phyloP scores from a whole-genome alignment of 108 stramenopile species.

The Nitzschia sp. region DNA sequence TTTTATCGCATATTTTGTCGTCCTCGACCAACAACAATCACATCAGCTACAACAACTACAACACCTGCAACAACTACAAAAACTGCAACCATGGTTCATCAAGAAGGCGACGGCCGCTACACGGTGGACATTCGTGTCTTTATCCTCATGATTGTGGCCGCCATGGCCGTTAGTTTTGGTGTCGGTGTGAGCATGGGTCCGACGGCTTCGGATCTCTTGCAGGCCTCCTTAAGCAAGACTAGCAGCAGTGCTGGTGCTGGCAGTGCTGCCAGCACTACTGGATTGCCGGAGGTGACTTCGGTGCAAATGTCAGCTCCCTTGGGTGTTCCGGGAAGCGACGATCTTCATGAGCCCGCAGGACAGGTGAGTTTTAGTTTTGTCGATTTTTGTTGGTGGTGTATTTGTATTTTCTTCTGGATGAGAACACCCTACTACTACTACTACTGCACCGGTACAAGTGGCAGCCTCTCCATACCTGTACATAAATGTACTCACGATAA shows the following conservation, averaged over 20 bases:
- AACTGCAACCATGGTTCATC: too few species aligned
- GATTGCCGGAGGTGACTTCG: constrained; percentile 19
- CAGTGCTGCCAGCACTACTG: not conserved
- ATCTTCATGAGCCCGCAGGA: constrained; percentile 41
- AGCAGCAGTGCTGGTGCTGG: not conserved
- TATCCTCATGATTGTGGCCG: constrained; percentile 58
- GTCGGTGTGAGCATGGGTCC: constrained; percentile 71
- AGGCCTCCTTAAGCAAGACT: constrained; percentile 21
- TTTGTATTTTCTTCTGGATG: not conserved
- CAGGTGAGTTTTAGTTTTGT: constrained; percentile 34
- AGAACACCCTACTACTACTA: not conserved
- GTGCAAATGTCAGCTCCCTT: constrained; percentile 5
- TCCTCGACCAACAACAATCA: too few species aligned
- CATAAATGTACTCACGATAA: too few species aligned
- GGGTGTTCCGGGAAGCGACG: constrained; percentile 5
- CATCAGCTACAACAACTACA: too few species aligned
- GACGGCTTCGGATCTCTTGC: constrained; percentile 31
- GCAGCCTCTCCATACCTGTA: too few species aligned
- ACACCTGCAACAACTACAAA: too few species aligned
- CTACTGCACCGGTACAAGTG: not conserved
- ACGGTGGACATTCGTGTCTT: constrained; percentile 79
- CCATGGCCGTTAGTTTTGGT: constrained; percentile 71
- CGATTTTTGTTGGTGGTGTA: not conserved
- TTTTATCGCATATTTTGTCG: too few species aligned
- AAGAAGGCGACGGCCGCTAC: constrained; percentile 34